Conservation (phyloP, 371 early-diverging fungal species). For the Gilbertella persicaria region DNA sequence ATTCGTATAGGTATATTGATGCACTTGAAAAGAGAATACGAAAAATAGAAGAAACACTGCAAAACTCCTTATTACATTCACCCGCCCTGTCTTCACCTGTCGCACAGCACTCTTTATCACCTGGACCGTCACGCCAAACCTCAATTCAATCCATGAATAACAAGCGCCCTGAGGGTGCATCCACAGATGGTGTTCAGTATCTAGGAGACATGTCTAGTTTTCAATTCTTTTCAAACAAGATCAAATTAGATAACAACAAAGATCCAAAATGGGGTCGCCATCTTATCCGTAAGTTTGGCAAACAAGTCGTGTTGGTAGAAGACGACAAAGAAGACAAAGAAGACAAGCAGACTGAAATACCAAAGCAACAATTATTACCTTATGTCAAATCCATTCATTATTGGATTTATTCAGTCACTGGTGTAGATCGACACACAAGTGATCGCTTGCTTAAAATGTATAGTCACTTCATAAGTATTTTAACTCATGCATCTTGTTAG, state of each 20-base stretch:
- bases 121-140: slow-evolving; percentile 3
- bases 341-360: slow-evolving; percentile 2
- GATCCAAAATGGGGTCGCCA: slow-evolving; percentile 36
- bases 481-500: slow-evolving; percentile 13
- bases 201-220: slow-evolving; percentile 46
- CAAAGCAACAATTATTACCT: slow-evolving; percentile 9
- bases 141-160: background rate
- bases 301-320: slow-evolving; percentile 39
- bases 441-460: slow-evolving; percentile 46
- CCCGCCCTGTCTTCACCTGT: background rate
- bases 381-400: slow-evolving; percentile 27
- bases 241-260: slow-evolving; percentile 28
- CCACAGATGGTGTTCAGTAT: slow-evolving; percentile 40
- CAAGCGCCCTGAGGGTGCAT: slow-evolving; percentile 23
- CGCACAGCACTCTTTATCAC: background rate
- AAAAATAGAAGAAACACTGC: slow-evolving; percentile 29
- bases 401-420: slow-evolving; percentile 42
- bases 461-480: background rate
- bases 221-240: slow-evolving; percentile 45
- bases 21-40: slow-evolving; percentile 41
- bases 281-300: slow-evolving; percentile 41
- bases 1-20: slow-evolving; percentile 37
- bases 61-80: slow-evolving; percentile 6
- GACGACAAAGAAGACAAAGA: slow-evolving; percentile 18
- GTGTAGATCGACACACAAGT: slow-evolving; percentile 41